phyloP scores from a whole-genome alignment of 2,329 filamentous ascomycete genomes.

The Ophiocordyceps camponoti-floridani region DNA sequence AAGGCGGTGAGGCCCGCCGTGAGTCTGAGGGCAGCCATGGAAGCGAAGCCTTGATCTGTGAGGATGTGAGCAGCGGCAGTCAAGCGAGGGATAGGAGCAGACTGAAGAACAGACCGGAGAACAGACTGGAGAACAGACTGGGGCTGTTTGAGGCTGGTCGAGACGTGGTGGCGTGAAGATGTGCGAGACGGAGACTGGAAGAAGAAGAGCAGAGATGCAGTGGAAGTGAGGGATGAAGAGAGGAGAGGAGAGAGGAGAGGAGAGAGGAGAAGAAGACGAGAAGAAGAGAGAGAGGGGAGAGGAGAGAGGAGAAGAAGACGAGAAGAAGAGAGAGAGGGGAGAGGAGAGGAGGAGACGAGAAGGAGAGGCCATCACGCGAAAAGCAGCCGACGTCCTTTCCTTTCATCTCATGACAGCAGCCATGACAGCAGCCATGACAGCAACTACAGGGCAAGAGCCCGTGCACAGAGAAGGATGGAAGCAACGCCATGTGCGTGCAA shows the following conservation, averaged over 20 bases:
- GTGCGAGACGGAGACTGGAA: background rate
- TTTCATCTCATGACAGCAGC: no score
- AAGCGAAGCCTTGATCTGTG: background rate
- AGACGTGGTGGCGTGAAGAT: background rate
- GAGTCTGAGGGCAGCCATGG: conserved; percentile 10
- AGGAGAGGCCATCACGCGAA: background rate
- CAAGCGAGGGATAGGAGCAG: background rate
- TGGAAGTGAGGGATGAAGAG: background rate
- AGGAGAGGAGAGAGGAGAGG: background rate
- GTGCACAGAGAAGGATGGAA: no score
- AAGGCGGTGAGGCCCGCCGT: conserved; percentile 6
- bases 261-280: background rate
- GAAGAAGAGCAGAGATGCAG: background rate
- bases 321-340: background rate
- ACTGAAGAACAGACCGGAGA: background rate
- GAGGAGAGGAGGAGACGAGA: background rate
- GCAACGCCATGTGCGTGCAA: no score
- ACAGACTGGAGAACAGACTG: background rate
- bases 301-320: background rate
- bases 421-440: no score
- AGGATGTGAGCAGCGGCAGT: background rate
- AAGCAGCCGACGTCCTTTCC: background rate
- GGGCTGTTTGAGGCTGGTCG: background rate
- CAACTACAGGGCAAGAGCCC: no score
- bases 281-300: background rate